Evolutionary conservation across 148 eudicot species (phyloP).

Genomic region (Vaccinium corymbosum): DNA sequence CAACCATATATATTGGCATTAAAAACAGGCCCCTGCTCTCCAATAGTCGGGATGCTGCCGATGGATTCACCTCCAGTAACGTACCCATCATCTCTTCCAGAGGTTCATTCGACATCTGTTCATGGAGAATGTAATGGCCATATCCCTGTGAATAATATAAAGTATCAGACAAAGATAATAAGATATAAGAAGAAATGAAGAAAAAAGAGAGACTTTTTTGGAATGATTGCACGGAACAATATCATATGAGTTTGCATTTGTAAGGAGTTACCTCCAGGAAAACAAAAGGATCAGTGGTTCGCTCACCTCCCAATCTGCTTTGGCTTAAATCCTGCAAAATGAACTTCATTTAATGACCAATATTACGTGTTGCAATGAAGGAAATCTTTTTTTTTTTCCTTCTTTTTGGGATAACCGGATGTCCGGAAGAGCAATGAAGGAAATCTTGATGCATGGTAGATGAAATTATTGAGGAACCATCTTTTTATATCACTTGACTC

Average conservation of each 20-base stretch:
- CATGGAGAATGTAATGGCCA: conserved; percentile 42
- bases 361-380: neutral
- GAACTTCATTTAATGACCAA: neutral
- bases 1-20: conserved; percentile 24
- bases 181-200: neutral
- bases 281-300: conserved; percentile 31
- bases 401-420: too few species aligned
- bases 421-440: neutral
- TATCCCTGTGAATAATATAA: conserved; percentile 28
- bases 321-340: conserved; percentile 38
- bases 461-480: neutral
- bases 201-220: neutral
- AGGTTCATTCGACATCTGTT: conserved; percentile 32
- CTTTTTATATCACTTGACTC: neutral
- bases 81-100: conserved; percentile 39
- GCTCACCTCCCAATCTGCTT: conserved; percentile 37
- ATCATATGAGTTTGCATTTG: conserved; percentile 6
- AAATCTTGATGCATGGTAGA: conserved; percentile 1
- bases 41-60: conserved; percentile 26
- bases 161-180: neutral
- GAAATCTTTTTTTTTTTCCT: neutral
- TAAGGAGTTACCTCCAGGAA: conserved; percentile 34
- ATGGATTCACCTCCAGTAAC: conserved; percentile 30
- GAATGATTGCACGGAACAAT: neutral
- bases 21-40: conserved; percentile 30